Conservation (phyloP, 352 stramenopile species). For the Globisporangium uncinulatum region DNA sequence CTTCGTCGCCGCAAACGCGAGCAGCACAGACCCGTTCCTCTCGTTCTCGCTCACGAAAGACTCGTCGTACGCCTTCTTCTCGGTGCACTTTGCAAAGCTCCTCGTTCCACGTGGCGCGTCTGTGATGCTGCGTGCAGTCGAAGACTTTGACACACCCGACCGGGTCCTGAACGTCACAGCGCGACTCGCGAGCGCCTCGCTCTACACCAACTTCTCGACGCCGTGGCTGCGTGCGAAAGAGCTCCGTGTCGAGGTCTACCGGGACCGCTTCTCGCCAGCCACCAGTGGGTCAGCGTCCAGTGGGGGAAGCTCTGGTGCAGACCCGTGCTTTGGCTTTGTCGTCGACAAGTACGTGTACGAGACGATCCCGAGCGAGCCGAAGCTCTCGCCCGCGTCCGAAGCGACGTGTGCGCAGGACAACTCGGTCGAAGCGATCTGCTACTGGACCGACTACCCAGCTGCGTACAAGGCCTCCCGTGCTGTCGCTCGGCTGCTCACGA, state of each 20-base stretch:
- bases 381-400: slow-evolving; percentile 37
- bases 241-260: slow-evolving; percentile 54
- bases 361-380: slow-evolving; percentile 28
- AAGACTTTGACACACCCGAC: slow-evolving; percentile 31
- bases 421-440: slow-evolving; percentile 52
- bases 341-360: slow-evolving; percentile 45
- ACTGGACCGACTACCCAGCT: slow-evolving; percentile 24
- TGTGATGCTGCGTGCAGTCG: slow-evolving; percentile 39
- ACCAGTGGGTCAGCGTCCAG: not conserved
- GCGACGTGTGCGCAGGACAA: slow-evolving; percentile 57
- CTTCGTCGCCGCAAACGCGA: slow-evolving; percentile 33
- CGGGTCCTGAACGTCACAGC: slow-evolving; percentile 33
- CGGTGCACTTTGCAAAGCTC: slow-evolving; percentile 41
- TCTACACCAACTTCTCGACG: slow-evolving; percentile 23
- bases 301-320: slow-evolving; percentile 3
- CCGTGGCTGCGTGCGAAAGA: slow-evolving; percentile 39
- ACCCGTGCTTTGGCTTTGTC: slow-evolving; percentile 50
- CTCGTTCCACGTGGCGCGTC: slow-evolving; percentile 35
- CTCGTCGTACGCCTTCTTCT: slow-evolving; percentile 42
- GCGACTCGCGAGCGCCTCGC: slow-evolving; percentile 21
- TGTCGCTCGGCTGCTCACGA: slow-evolving; percentile 48
- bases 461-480: slow-evolving; percentile 35
- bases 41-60: slow-evolving; percentile 51
- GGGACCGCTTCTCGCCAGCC: slow-evolving; percentile 5
- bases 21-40: slow-evolving; percentile 25